phyloP scores from a whole-genome alignment of 2,329 filamentous ascomycete genomes.

The Leptographium radiaticola region DNA sequence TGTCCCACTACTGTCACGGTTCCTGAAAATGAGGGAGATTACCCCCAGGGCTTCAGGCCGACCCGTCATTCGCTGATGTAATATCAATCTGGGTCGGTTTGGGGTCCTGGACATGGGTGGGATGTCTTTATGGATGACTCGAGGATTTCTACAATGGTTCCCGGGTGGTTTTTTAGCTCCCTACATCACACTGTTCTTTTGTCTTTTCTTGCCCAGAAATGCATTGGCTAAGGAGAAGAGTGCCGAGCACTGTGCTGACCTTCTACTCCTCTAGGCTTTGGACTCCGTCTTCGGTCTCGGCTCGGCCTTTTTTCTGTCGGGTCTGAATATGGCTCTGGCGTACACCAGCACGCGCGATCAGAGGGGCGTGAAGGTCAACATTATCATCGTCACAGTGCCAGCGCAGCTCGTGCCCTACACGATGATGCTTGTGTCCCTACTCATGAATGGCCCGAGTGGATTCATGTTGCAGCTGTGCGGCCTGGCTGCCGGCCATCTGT shows the following conservation, averaged over 20 bases:
- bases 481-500: slow-evolving; percentile 77
- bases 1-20: slow-evolving; percentile 61
- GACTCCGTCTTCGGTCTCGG: neutral
- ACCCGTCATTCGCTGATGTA: slow-evolving; percentile 48
- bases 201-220: neutral
- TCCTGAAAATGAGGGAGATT: slow-evolving; percentile 76
- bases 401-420: slow-evolving; percentile 70
- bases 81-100: slow-evolving; percentile 38
- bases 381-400: slow-evolving; percentile 74
- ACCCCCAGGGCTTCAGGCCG: slow-evolving; percentile 49
- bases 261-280: slow-evolving; percentile 2
- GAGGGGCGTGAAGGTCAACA: slow-evolving; percentile 59
- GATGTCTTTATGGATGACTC: slow-evolving; percentile 60
- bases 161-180: slow-evolving; percentile 48
- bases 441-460: slow-evolving; percentile 45
- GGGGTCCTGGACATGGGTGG: slow-evolving; percentile 62
- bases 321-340: slow-evolving; percentile 63
- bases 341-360: slow-evolving; percentile 85
- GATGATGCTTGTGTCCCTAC: slow-evolving; percentile 61
- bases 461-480: slow-evolving; percentile 59
- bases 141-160: slow-evolving; percentile 36
- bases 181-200: slow-evolving; percentile 34
- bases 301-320: slow-evolving; percentile 39
- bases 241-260: slow-evolving; percentile 11
- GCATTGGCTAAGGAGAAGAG: too few species aligned